Evolutionary conservation across 1,139 yeast species (phyloP).

Genomic region (Sugiyamaella paludigena): DNA sequence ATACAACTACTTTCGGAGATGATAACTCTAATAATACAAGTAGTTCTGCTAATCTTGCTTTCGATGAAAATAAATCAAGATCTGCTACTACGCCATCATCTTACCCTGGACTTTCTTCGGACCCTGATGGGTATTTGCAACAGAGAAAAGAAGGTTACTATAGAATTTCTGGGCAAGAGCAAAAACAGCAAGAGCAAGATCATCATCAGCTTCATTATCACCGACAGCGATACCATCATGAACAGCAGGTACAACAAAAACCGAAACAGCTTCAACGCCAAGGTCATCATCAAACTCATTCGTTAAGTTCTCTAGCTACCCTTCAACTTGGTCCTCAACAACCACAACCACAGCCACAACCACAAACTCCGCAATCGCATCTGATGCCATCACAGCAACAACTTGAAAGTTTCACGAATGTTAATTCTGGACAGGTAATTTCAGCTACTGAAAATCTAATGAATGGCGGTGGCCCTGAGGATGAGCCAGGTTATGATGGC

Average conservation of each 20-base stretch:
- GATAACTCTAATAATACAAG: background rate
- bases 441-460: too few species aligned
- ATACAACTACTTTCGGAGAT: too few species aligned
- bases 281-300: background rate
- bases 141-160: background rate
- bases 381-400: background rate
- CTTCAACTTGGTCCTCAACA: background rate
- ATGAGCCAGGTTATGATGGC: too few species aligned
- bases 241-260: conserved; percentile 1
- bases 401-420: too few species aligned
- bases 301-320: background rate
- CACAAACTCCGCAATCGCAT: background rate
- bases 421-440: too few species aligned
- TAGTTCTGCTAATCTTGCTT: background rate
- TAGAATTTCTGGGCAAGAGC: background rate
- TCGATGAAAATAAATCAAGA: background rate
- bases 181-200: background rate
- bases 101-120: background rate
- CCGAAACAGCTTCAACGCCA: background rate
- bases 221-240: background rate
- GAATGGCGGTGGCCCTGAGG: too few species aligned
- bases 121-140: background rate
- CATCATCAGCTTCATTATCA: background rate
- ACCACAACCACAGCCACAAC: background rate
- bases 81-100: background rate